Base-by-base conservation (phyloP, 2,329 filamentous ascomycete genomes). In the Pseudonectria foliicola region DNA sequence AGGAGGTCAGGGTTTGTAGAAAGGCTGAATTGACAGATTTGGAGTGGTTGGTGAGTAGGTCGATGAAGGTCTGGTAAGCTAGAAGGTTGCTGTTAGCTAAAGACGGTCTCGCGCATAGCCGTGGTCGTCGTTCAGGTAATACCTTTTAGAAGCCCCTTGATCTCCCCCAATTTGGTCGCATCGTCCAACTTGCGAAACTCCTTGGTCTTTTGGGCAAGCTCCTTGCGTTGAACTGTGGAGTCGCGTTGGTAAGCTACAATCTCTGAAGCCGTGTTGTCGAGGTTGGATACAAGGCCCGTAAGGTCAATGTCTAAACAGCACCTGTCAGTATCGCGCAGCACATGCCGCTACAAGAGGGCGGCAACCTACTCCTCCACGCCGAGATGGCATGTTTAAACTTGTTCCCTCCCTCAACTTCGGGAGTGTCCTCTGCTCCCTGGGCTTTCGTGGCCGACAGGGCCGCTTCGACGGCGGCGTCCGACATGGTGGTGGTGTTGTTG, bases 51-150 rank as follows among this genome's bases (percentile, higher is more conserved):
- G 92, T 93, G 42, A 98, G 73, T 38, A 95, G 80, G 57, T 98
- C 92, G 60, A 98, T 95, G 56, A 96, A 98, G 34, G 82, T 84
- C 64, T 98, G 92, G 67, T 98, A 98, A 32, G 89, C 88, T 90
- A 60, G 42, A 25, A n/a, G 25, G 15, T 12, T 21, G 18, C 26
- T 33, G 41, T 57, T 43, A 57, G 46, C 23, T 10, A 13, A 27
- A n/a, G n/a, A n/a, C n/a, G n/a, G n/a, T n/a, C n/a, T n/a, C n/a
- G n/a, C 8, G 18, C 18, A 8, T 8, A 8, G 18, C 18, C 18
- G 18, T 21, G 5, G 8, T 21, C 18, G 8, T 21, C 5, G 18
- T 8, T 21, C 18, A 21, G 3, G 15, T 18, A 23, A 12, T 44
- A 88, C 86, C 81, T 71, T 95, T 95, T 39, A 98, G 65, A 33